Conservation (phyloP, 2,329 filamentous ascomycete genomes). For the Pseudogymnoascus sp. region DNA sequence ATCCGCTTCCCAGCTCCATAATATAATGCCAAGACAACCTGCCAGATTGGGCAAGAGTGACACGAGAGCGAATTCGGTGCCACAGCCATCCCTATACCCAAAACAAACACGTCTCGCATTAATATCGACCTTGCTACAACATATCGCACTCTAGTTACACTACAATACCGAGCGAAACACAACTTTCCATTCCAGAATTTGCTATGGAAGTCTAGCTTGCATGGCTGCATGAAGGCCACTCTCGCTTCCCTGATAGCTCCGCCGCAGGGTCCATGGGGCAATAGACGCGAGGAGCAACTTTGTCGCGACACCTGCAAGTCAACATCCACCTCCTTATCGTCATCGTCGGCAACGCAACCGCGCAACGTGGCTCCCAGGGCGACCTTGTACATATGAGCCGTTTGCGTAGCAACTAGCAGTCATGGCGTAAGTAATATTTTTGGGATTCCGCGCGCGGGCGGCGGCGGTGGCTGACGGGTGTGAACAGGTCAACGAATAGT, state of each 20-base stretch:
- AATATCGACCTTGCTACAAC: not conserved
- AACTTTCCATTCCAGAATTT: not conserved
- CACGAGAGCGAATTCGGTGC: not conserved
- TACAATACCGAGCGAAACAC: not conserved
- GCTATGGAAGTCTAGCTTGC: not conserved
- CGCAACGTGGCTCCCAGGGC: constrained; percentile 3
- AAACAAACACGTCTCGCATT: constrained; percentile 5
- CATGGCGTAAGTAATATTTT: constrained; percentile 5
- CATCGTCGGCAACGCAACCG: not conserved
- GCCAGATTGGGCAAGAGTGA: not conserved
- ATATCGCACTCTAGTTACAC: not conserved
- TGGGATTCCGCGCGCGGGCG: not conserved
- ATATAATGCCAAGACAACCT: constrained; percentile 4
- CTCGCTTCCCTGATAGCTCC: constrained; percentile 3
- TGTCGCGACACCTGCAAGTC: constrained; percentile 5
- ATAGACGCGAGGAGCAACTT: constrained; percentile 5
- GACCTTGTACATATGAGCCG: constrained; percentile 7
- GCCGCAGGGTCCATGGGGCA: not conserved
- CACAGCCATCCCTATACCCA: not conserved
- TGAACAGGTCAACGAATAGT: constrained; percentile 42
- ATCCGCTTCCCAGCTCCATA: not conserved
- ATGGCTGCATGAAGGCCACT: constrained; percentile 4
- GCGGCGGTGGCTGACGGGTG: not conserved
- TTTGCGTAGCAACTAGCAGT: not conserved
- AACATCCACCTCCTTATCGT: constrained; percentile 9